Evolutionary conservation across 352 stramenopile genomes (phyloP).

Genomic region (Globisporangium orthogonon): DNA sequence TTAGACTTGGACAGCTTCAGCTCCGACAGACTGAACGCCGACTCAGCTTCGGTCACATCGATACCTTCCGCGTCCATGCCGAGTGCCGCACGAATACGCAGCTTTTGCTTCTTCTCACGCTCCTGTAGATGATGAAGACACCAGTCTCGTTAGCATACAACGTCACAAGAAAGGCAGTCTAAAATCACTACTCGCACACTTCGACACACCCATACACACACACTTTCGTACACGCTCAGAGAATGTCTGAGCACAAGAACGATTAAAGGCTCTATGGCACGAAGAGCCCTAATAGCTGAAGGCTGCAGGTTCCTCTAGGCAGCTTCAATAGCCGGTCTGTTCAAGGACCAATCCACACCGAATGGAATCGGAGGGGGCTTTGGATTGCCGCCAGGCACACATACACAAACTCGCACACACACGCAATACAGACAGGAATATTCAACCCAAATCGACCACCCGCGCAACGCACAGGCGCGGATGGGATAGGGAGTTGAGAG

Average conservation of each 20-base stretch:
- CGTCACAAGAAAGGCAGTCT: neutral
- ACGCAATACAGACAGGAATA: constrained; percentile 16
- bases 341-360: constrained; percentile 84
- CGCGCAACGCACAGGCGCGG: constrained; percentile 35
- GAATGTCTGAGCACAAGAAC: constrained; percentile 90
- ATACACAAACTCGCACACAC: constrained; percentile 13
- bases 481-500: constrained; percentile 45
- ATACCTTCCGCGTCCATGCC: constrained; percentile 84
- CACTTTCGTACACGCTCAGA: constrained; percentile 2
- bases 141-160: neutral
- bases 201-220: constrained; percentile 19
- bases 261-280: constrained; percentile 71
- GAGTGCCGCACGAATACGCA: constrained; percentile 69
- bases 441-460: constrained; percentile 74
- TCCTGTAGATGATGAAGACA: constrained; percentile 36
- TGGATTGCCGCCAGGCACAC: constrained; percentile 64
- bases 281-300: constrained; percentile 85
- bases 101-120: constrained; percentile 81
- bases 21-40: constrained; percentile 76
- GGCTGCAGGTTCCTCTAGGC: constrained; percentile 82
- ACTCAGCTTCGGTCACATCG: constrained; percentile 73
- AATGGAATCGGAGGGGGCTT: constrained; percentile 81
- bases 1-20: constrained; percentile 73
- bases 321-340: constrained; percentile 91
- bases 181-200: neutral